phyloP scores from a whole-genome alignment of 202 grass and related monocot genomes.

The Saccharum hybrid region DNA sequence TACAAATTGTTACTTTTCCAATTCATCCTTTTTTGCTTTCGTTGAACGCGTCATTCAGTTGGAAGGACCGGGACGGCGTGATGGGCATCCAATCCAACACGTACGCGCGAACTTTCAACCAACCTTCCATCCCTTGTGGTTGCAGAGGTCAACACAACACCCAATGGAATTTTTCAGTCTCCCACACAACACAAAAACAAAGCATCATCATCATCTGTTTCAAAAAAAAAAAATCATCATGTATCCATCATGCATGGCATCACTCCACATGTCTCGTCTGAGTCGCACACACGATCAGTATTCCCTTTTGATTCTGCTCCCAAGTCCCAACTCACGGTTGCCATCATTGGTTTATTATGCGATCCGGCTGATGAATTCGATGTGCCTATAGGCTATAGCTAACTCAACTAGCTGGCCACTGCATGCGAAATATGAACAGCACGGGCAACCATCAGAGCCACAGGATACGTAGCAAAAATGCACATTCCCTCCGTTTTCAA shows the following conservation, averaged over 20 bases:
- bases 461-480: no score
- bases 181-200: neutral
- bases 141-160: neutral
- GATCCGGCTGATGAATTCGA: neutral
- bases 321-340: neutral
- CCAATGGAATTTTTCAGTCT: neutral
- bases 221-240: neutral
- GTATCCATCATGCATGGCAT: constrained; percentile 45
- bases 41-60: neutral
- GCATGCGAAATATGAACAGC: neutral
- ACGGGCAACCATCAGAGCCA: neutral
- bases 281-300: constrained; percentile 44
- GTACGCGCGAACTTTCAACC: neutral
- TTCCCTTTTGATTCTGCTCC: neutral
- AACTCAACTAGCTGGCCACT: no score
- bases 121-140: neutral
- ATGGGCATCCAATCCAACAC: no score
- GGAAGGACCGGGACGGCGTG: no score
- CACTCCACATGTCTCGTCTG: constrained; percentile 29
- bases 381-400: no score
- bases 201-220: no score
- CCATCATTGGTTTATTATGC: neutral
- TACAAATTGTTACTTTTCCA: neutral
- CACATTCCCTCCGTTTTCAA: neutral
- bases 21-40: no score